Evolutionary conservation across 2,329 filamentous ascomycete genomes (phyloP), one percentile per base, ranked within the genome.

Genomic region (Torrubiellomyces zombiae): DNA sequence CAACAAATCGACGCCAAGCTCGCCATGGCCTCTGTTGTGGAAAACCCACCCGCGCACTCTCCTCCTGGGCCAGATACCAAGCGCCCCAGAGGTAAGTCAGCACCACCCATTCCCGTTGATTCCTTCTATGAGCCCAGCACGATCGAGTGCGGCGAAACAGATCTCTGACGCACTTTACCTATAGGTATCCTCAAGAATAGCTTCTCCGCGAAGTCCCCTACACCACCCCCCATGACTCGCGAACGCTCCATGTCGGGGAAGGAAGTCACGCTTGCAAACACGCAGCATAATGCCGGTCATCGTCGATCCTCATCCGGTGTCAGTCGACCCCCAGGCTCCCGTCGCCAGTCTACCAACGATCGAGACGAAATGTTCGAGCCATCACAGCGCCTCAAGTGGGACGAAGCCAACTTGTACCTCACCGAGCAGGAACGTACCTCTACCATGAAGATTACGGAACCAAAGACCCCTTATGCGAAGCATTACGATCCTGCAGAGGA

Each of bases 401-500:
- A 98, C 51, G 89, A 98, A 58, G 89, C 81, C 22, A 98, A 98
- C 47, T 67, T 98, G 16, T 98, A 94, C 55, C 67, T 98, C 26
- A 89, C 89, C 6, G 89, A 98, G 56, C 86, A 95, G 53, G 82
- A 95, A 53, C 85, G 80, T 53, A 82, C 75, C 31, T 76, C 78
- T 33, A 94, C 85, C 30, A 98, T 98, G 89, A 98, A 95, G 63
- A 98, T 98, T 36, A 80, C 83, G 38, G 89, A 98, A 58, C 89
- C 89, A 32, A 98, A 98, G 64, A 98, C 89, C 6, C 89, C 89
- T 4, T 98, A 86, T 48, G 89, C 82, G 18, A 78, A 76, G 44
- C 81, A 83, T 43, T 94, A 94, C 52, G 80, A 95, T 44, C 83
- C 85, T 4, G 50, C 72, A 20, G 82, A 94, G 44, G 86, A 95